Percentiles rank a stretch among this genome's conserved stretches.
These are phyloP conservation scores for Starmerella sp. DNA, from an alignment of 805 yeast genomes.

Conservation along the genomic window DNA sequence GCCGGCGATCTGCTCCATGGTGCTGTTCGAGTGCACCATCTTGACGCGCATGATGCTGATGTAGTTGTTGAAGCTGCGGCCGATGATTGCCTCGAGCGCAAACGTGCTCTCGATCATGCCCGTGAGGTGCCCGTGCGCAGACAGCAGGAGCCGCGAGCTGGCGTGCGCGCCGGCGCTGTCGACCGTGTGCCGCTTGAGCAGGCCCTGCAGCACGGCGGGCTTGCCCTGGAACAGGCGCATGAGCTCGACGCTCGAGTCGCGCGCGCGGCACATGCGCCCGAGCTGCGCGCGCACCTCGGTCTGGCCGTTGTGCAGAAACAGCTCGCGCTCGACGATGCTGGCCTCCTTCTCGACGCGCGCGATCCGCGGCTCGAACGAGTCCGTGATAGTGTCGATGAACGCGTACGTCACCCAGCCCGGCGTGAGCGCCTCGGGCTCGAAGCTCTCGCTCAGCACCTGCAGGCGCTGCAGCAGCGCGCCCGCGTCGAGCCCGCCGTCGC, in stretches of 20 bases:
- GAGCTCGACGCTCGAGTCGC: slow-evolving; percentile 1
- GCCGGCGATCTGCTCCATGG: slow-evolving; percentile 8
- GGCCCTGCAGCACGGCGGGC: not conserved
- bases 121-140: slow-evolving; percentile 3
- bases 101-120: not conserved
- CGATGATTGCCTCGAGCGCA: slow-evolving; percentile 2
- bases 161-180: not conserved
- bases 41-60: slow-evolving; percentile 10
- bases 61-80: slow-evolving; percentile 5
- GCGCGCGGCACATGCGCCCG: slow-evolving; percentile 2
- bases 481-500: not conserved
- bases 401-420: slow-evolving; percentile 3
- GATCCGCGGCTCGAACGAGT: not conserved
- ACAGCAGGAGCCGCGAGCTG: not conserved
- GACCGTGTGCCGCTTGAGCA: not conserved
- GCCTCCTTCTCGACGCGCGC: not conserved
- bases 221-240: slow-evolving; percentile 5
- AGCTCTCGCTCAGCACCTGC: not conserved
- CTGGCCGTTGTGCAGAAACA: slow-evolving; percentile 2
- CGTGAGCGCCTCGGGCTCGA: not conserved
- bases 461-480: not conserved
- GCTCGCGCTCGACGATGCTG: slow-evolving; percentile 1
- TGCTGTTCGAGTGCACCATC: slow-evolving; percentile 8
- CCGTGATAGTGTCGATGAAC: slow-evolving; percentile 2
- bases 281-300: not conserved